Base-by-base conservation (phyloP, 78 protist genomes). In the Dictyostelium purpureum region DNA sequence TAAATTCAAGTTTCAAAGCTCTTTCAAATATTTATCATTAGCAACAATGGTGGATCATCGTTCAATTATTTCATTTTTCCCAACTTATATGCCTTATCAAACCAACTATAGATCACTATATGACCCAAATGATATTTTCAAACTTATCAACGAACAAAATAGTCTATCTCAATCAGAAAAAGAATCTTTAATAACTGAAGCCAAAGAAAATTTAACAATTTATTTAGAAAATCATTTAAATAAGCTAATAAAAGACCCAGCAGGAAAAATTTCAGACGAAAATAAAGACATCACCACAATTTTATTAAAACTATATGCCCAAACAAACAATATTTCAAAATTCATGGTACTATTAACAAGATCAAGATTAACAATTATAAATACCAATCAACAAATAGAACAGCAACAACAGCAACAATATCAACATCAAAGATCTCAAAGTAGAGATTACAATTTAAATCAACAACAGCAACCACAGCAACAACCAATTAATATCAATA, bases 31-130 rank as follows among this genome's bases (percentile, higher is more conserved):
- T 42, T 54, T 85, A 1, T 16, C 37, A 37, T 10, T 56, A 4
- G 56, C 82, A 6, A 73, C 26, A 16, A 5, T 85, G 6, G n/a
- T n/a, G n/a, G 92, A 85, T 54, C 54, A n/a, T 12, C 63, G 92
- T 19, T 28, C 66, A 1, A 54, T 85, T 21, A 37, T 85, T 2
- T 56, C 92, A 4, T 42, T 59, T 16, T 85, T 49, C 35, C 80
- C 80, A 24, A 35, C 31, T 3, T 35, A 56, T 19, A 38, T 85
- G 19, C 80, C 92, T 0, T 38, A 38, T 21, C 92, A 73, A 56
- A 40, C 92, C 1, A 26, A 12, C 0, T 85, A 54, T 51, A 54
- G 82, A 45, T 31, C 63, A 52, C 82, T 33, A n/a, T 45, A 26
- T 1, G 37, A 24, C 26, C 40, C 57, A 28, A n/a, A 26, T 5